A percentile compares a stretch with the other conserved stretches of the same genome.
Evolutionary conservation across 805 yeast genomes (phyloP).

Genomic region (Hanseniaspora thailandica): DNA sequence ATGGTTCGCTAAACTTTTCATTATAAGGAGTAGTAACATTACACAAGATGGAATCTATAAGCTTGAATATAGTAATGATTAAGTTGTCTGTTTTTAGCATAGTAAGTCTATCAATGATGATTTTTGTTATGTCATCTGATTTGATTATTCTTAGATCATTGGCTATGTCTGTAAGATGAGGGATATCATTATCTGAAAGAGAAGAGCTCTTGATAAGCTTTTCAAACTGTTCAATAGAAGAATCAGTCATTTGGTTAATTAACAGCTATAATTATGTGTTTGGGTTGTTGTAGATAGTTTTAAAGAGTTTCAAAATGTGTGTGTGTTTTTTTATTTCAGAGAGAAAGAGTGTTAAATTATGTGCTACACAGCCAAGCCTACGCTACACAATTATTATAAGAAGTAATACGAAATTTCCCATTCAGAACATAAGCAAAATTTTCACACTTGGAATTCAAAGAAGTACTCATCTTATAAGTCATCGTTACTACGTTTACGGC

Average conservation of each 20-base stretch:
- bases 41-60: conserved; percentile 3
- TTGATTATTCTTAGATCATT: conserved; percentile 9
- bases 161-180: conserved; percentile 3
- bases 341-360: no score
- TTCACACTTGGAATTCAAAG: no score
- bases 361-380: no score
- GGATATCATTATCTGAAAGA: background rate
- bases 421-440: no score
- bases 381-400: no score
- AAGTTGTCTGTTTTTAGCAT: background rate
- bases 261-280: no score
- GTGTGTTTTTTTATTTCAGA: no score
- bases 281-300: no score
- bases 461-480: no score
- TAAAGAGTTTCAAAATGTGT: no score
- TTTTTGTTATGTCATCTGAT: background rate
- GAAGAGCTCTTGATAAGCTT: background rate
- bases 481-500: no score
- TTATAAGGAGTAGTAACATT: background rate
- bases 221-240: background rate
- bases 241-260: background rate
- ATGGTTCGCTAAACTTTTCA: conserved; percentile 9
- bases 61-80: background rate
- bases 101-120: background rate
- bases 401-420: no score